Evolutionary conservation across 2,329 filamentous ascomycete genomes (phyloP).

Genomic region (Aureobasidium subglaciale): DNA sequence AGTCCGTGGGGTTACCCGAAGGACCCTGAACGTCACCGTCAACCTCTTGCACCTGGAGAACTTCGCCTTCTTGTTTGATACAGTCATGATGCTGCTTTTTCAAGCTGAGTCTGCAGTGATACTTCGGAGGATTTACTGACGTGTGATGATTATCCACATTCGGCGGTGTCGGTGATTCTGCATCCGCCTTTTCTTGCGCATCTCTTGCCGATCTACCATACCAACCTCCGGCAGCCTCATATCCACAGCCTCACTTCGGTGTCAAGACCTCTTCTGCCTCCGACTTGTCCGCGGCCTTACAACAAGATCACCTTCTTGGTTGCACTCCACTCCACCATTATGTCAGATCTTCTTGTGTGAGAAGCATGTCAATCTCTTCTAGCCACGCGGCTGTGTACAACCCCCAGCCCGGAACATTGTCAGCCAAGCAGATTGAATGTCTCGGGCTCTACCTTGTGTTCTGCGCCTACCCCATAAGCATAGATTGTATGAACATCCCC

Average conservation of each 20-base stretch:
- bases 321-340: background rate
- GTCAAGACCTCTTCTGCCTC: background rate
- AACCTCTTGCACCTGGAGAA: background rate
- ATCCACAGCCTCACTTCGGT: conserved; percentile 1
- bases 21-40: background rate
- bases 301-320: conserved; percentile 1
- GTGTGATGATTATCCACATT: background rate
- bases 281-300: background rate
- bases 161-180: background rate
- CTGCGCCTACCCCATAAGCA: background rate
- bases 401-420: background rate
- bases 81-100: background rate
- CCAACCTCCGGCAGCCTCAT: conserved; percentile 1
- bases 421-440: background rate
- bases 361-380: background rate
- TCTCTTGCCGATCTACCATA: conserved; percentile 1
- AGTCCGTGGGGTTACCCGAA: conserved; percentile 9
- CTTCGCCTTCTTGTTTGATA: background rate
- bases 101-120: background rate
- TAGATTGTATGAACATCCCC: background rate
- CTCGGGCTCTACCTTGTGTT: background rate
- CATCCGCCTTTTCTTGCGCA: background rate
- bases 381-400: conserved; percentile 9
- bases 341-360: conserved; percentile 4
- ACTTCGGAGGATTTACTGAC: conserved; percentile 11